Evolutionary conservation across 2,329 filamentous ascomycete genomes (phyloP).

Genomic region (Basipetospora chlamydospora): DNA sequence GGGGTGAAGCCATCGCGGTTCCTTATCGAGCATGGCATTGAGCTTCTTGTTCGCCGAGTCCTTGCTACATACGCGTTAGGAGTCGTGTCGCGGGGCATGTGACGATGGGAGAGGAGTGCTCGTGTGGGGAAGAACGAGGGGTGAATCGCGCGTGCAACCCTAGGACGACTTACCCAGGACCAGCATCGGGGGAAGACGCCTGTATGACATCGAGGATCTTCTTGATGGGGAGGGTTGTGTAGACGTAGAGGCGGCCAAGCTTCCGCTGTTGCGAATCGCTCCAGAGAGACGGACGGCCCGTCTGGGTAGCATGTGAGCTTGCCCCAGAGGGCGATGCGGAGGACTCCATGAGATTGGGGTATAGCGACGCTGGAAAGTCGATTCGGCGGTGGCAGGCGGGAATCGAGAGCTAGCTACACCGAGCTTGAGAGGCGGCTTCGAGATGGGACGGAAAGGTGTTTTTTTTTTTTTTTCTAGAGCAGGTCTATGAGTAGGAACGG

Average conservation of each 20-base stretch:
- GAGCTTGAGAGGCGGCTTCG: too few relatives aligned
- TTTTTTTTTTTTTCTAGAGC: too few relatives aligned
- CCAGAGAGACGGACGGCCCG: constrained; percentile 43
- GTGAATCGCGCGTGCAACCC: background rate
- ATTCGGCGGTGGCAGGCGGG: too few relatives aligned
- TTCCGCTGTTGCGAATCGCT: constrained; percentile 36
- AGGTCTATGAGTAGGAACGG: too few relatives aligned
- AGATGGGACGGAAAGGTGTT: too few relatives aligned
- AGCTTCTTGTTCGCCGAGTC: constrained; percentile 46
- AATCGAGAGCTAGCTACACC: too few relatives aligned
- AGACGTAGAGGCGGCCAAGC: constrained; percentile 40
- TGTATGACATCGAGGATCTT: constrained; percentile 35
- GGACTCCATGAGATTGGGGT: constrained; percentile 3
- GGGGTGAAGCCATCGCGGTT: constrained; percentile 42
- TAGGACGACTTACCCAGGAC: constrained; percentile 34
- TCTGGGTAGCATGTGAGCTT: constrained; percentile 15
- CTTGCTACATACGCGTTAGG: constrained; percentile 29
- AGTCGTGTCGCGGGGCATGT: background rate
- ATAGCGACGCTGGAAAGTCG: too few relatives aligned
- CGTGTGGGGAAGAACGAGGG: too few relatives aligned
- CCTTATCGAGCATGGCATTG: constrained; percentile 40
- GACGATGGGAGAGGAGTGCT: background rate
- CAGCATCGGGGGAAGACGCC: constrained; percentile 23
- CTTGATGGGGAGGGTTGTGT: constrained; percentile 35
- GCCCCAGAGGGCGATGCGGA: constrained; percentile 14